Evolutionary conservation across 2,329 filamentous ascomycete genomes (phyloP), one percentile per base, ranked within the genome.

Genomic region (Talaromyces sp.): DNA sequence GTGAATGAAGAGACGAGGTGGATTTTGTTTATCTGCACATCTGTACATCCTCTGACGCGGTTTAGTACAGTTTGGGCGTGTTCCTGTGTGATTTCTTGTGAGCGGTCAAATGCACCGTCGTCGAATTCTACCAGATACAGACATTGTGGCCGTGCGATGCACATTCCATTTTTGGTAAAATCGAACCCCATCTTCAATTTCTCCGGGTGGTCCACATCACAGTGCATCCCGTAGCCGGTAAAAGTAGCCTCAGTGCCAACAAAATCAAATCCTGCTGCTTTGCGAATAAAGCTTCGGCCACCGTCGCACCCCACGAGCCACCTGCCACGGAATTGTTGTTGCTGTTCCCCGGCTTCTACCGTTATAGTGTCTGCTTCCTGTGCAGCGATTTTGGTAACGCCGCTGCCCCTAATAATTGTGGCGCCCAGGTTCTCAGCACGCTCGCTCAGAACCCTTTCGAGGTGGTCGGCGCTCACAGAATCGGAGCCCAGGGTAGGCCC

Each of bases 221-320:
- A 71, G 11, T 73, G 60, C 17, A 68, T 68, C 1, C 67, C 62
- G 59, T 75, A 78, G 24, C 70, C 72, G 10, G 73, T 77, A 14
- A 75, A 71, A 46, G 69, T 69, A 7, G 77, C 63, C 21, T 71
- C 70, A 13, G 73, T 75, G 1, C 76, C 76, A 21, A 66, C 64
- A 58, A 78, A 75, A 2, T 70, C 65, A 61, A 79, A 73, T 3
- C 71, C 72, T 0, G 69, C 73, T 11, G 69, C 64, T 49, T 72
- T 69, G 58, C 78, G 72, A 14, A 78, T 67, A 7, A 65, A 61
- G 60, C 76, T 79, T 10, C 71, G 71, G 1, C 75, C 77, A 17
- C 77, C 77, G 61, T 80, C 78, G 58, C 77, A 79, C 9, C 77
- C 78, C 1, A 79, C 70, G 2, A 79, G 70, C 71, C 76, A 79